Conservation (phyloP, 2,329 filamentous ascomycete genomes). For the Cordyceps cicadae region DNA sequence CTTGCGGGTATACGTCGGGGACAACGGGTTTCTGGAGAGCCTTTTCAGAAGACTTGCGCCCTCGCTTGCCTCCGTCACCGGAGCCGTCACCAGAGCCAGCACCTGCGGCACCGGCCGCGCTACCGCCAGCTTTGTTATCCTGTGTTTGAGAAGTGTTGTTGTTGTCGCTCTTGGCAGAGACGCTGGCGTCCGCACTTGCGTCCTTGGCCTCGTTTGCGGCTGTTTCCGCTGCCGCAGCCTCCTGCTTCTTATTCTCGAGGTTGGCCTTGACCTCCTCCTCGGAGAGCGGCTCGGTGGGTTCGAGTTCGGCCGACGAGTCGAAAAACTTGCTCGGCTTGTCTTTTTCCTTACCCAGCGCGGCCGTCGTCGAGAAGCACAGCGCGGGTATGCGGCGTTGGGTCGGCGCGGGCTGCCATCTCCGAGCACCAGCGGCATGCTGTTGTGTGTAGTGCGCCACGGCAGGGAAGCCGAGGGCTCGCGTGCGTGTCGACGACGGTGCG, state of each 20-base stretch:
- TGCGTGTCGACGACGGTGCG: slow-evolving; percentile 16
- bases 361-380: slow-evolving; percentile 30
- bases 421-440: slow-evolving; percentile 25
- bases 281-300: slow-evolving; percentile 37
- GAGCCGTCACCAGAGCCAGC: slow-evolving; percentile 33
- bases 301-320: slow-evolving; percentile 34
- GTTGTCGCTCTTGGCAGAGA: slow-evolving; percentile 38
- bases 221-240: slow-evolving; percentile 30
- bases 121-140: slow-evolving; percentile 43
- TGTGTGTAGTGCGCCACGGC: slow-evolving; percentile 20
- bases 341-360: slow-evolving; percentile 27
- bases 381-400: slow-evolving; percentile 20
- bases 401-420: slow-evolving; percentile 20
- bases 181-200: slow-evolving; percentile 31
- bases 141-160: slow-evolving; percentile 23
- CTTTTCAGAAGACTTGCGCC: slow-evolving; percentile 63
- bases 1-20: slow-evolving; percentile 92
- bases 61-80: slow-evolving; percentile 59
- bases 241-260: slow-evolving; percentile 36
- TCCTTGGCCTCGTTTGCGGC: slow-evolving; percentile 40
- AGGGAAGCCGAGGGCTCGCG: slow-evolving; percentile 20
- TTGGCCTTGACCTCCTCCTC: slow-evolving; percentile 47
- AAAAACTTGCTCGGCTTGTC: slow-evolving; percentile 41
- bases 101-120: slow-evolving; percentile 42
- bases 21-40: slow-evolving; percentile 80